These are phyloP conservation scores for Isatis lusitanica DNA, from an alignment of 441 rosid genomes.

Conservation along the genomic window DNA sequence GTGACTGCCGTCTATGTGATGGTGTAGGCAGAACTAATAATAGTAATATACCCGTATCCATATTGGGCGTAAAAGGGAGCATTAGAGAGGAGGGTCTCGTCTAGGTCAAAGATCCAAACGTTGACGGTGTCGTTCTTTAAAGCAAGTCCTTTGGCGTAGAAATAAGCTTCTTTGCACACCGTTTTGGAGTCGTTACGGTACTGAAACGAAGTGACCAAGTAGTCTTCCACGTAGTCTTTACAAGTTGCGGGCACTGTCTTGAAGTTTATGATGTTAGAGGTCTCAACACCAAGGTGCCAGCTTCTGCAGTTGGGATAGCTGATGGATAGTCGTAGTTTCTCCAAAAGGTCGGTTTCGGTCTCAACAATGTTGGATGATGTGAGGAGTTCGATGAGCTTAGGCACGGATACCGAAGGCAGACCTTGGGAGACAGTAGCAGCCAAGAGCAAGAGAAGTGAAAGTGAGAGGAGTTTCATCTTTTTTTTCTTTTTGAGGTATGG, in stretches of 20 bases:
- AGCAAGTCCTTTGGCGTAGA: slow-evolving; percentile 41
- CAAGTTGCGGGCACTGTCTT: slow-evolving; percentile 49
- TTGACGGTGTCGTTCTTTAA: slow-evolving; percentile 35
- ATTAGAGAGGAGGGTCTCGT: slow-evolving; percentile 66
- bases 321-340: slow-evolving; percentile 19
- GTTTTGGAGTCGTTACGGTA: slow-evolving; percentile 50
- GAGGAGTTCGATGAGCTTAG: slow-evolving; percentile 22
- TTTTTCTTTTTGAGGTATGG: not conserved
- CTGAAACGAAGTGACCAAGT: slow-evolving; percentile 50
- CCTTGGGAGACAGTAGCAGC: slow-evolving; percentile 24
- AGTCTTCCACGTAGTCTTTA: slow-evolving; percentile 51
- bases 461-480: slow-evolving; percentile 26
- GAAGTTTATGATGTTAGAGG: slow-evolving; percentile 29
- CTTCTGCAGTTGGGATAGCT: slow-evolving; percentile 39
- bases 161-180: slow-evolving; percentile 39
- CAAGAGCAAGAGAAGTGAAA: slow-evolving; percentile 32
- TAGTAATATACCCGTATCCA: slow-evolving; percentile 53
- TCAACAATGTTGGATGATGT: not conserved
- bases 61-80: slow-evolving; percentile 51
- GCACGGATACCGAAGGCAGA: not conserved
- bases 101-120: slow-evolving; percentile 42
- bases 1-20: not conserved
- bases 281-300: slow-evolving; percentile 12
- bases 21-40: not conserved
- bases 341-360: slow-evolving; percentile 7